phyloP scores from a whole-genome alignment of 306 rosid species.

The Quillaja saponaria region DNA sequence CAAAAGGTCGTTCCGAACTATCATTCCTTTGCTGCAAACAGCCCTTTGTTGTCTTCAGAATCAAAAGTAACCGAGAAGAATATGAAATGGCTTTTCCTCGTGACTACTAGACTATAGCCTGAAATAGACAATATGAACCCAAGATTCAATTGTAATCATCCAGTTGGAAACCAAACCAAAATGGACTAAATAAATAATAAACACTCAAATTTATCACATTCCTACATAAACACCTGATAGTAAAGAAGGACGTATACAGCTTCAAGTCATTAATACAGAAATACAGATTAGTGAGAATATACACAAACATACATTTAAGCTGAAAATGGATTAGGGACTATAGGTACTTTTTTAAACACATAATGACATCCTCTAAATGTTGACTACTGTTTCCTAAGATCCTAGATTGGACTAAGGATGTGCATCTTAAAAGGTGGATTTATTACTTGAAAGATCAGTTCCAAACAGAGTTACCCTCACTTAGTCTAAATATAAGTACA shows the following conservation, averaged over 20 bases:
- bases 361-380: background rate
- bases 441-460: background rate
- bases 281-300: background rate
- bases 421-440: too few relatives aligned
- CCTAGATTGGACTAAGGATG: constrained; percentile 1
- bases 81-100: constrained; percentile 35
- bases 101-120: constrained; percentile 44
- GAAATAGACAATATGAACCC: constrained; percentile 34
- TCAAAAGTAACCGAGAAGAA: constrained; percentile 32
- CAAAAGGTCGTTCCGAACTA: constrained; percentile 37
- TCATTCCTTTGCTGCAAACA: constrained; percentile 36
- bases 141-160: constrained; percentile 17
- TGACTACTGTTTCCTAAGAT: background rate
- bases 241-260: background rate
- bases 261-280: background rate
- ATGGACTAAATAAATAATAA: constrained; percentile 1
- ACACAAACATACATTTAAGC: too few relatives aligned
- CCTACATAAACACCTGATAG: background rate
- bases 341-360: background rate
- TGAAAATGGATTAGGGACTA: background rate
- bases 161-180: constrained; percentile 19
- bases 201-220: background rate
- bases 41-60: constrained; percentile 30
- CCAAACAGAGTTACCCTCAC: background rate
- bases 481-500: background rate